A percentile compares a stretch with the other conserved stretches of the same genome.
Evolutionary conservation across 495 filamentous ascomycete genomes (phyloP).

Genomic region (Gamarada debralockiae): DNA sequence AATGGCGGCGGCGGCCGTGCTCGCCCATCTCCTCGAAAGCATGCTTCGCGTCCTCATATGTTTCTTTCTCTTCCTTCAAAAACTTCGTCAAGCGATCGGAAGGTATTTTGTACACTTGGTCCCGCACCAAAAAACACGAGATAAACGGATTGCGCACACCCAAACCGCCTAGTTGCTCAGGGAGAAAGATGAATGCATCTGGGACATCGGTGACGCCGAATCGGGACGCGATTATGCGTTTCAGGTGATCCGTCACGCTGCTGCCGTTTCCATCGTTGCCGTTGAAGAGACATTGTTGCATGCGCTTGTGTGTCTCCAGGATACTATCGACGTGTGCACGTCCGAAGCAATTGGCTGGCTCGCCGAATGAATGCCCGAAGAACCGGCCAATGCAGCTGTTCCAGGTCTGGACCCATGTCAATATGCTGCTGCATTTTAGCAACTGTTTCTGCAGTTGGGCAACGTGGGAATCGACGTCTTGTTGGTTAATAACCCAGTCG

Average conservation of each 20-base stretch:
- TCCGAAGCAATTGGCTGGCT: constrained; percentile 61
- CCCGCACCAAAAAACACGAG: constrained; percentile 34
- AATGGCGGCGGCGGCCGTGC: neutral
- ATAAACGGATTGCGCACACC: constrained; percentile 54
- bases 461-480: constrained; percentile 58
- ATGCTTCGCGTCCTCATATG: constrained; percentile 33
- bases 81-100: constrained; percentile 30
- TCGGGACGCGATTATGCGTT: constrained; percentile 44
- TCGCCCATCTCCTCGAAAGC: constrained; percentile 24
- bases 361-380: constrained; percentile 64
- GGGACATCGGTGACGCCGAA: constrained; percentile 55
- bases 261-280: no score
- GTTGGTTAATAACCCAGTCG: constrained; percentile 58
- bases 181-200: constrained; percentile 60
- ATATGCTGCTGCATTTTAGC: constrained; percentile 45
- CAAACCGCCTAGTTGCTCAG: constrained; percentile 49
- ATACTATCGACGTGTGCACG: constrained; percentile 58
- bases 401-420: constrained; percentile 64
- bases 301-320: constrained; percentile 51
- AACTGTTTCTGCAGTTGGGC: constrained; percentile 58
- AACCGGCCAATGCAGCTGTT: constrained; percentile 62
- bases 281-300: constrained; percentile 48
- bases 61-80: constrained; percentile 33
- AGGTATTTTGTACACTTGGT: constrained; percentile 28
- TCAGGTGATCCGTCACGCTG: constrained; percentile 50